phyloP scores from a whole-genome alignment of 345 rosid genomes.

The Noccaea caerulescens region DNA sequence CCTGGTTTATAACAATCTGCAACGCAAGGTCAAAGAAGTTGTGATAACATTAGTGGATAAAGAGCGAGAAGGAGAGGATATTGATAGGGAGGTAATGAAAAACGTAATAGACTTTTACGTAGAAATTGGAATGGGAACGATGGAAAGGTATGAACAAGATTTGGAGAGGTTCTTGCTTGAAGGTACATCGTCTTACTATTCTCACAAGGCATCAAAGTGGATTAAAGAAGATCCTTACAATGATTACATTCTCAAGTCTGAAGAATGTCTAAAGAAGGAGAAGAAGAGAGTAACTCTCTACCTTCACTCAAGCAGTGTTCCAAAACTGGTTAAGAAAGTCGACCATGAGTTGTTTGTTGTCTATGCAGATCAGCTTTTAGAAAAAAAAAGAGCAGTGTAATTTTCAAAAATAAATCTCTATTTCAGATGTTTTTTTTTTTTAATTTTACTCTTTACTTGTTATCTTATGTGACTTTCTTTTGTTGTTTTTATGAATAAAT shows the following conservation, averaged over 20 bases:
- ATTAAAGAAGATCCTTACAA: conserved; percentile 73
- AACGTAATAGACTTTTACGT: conserved; percentile 73
- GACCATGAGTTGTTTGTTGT: conserved; percentile 74
- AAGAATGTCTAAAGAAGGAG: conserved; percentile 89
- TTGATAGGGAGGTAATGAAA: conserved; percentile 74
- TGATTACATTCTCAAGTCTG: conserved; percentile 84
- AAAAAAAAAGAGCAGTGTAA: conserved; percentile 54
- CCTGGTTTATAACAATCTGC: conserved; percentile 63
- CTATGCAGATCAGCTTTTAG: conserved; percentile 64
- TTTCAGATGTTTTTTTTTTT: no score
- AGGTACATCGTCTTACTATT: conserved; percentile 71
- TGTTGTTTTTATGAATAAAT: no score
- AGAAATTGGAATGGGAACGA: conserved; percentile 77
- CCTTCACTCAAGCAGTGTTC: conserved; percentile 78
- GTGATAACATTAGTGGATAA: conserved; percentile 67
- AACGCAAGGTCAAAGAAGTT: conserved; percentile 63
- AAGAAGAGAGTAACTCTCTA: conserved; percentile 84
- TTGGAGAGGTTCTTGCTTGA: conserved; percentile 70
- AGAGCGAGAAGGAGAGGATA: conserved; percentile 87
- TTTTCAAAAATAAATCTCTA: no score
- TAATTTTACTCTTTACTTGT: no score
- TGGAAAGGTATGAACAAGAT: conserved; percentile 68
- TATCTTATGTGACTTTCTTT: no score
- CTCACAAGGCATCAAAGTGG: conserved; percentile 87
- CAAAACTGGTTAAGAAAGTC: conserved; percentile 82